Percentiles rank a stretch among this genome's conserved stretches.
phyloP scores from a whole-genome alignment of 148 eudicot species.

The Chenopodium quinoa region DNA sequence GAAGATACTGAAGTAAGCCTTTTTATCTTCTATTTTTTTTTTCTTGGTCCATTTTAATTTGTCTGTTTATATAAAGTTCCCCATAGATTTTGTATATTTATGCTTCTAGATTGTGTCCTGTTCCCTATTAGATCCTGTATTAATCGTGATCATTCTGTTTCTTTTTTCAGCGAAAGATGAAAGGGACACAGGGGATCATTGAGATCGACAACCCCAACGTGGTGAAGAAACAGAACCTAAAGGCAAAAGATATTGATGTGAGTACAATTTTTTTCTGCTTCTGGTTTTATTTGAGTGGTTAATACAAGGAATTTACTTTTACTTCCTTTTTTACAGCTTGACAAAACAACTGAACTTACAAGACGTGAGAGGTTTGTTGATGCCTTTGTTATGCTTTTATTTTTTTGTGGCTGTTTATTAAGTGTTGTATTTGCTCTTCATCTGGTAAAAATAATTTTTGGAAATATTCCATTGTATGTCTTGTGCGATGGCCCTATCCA shows the following conservation, averaged over 20 bases:
- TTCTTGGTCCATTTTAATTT: neutral
- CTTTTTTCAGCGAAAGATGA: conserved; percentile 49
- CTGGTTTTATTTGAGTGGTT: neutral
- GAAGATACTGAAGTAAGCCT: conserved; percentile 50
- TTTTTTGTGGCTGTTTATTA: neutral
- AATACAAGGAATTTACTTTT: neutral
- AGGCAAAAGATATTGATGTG: conserved; percentile 85
- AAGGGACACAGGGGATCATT: conserved; percentile 83
- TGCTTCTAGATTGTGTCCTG: neutral
- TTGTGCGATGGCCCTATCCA: neutral
- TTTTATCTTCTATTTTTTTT: neutral
- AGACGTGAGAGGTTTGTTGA: conserved; percentile 85
- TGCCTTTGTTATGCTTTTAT: conserved; percentile 7
- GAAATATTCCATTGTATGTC: neutral
- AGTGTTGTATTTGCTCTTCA: neutral
- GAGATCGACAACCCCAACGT: conserved; percentile 88
- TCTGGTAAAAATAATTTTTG: neutral
- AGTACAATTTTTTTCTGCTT: conserved; percentile 24
- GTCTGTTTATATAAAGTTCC: neutral
- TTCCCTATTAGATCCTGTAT: conserved; percentile 1
- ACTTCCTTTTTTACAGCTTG: conserved; percentile 48
- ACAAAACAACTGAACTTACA: conserved; percentile 84
- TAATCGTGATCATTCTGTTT: conserved; percentile 14
- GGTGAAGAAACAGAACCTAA: conserved; percentile 74
- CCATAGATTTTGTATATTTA: neutral